A percentile compares a stretch with the other conserved stretches of the same genome.
Conservation (phyloP, 371 early-diverging fungal genomes). For the Apophysomyces ossiformis region DNA sequence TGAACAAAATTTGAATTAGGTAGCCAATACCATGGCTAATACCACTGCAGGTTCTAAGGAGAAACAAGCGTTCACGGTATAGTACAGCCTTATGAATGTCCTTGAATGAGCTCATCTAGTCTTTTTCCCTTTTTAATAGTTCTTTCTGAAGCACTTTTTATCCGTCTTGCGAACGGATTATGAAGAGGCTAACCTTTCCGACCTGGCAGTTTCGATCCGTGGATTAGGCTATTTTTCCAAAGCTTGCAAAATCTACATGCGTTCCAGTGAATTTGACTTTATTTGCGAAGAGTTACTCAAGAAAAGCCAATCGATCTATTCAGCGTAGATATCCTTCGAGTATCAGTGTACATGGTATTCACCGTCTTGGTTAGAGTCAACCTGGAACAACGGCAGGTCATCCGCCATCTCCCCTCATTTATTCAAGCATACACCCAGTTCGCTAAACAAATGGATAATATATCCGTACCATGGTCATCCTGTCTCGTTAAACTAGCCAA, state of each 20-base stretch:
- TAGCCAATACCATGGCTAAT: constrained; percentile 15
- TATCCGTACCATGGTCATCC: constrained; percentile 50
- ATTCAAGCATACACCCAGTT: constrained; percentile 68
- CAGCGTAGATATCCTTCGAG: constrained; percentile 46
- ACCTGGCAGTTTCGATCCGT: constrained; percentile 65
- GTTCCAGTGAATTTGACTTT: constrained; percentile 43
- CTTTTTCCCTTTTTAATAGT: constrained; percentile 32
- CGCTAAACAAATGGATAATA: constrained; percentile 46
- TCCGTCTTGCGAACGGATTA: constrained; percentile 40
- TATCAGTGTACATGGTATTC: background rate
- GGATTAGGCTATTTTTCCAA: constrained; percentile 75
- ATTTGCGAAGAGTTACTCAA: constrained; percentile 56
- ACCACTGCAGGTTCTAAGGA: constrained; percentile 24
- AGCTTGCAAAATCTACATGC: constrained; percentile 56
- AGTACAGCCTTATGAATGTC: too few species aligned
- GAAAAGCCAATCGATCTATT: constrained; percentile 61
- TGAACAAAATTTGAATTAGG: background rate
- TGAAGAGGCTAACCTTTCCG: constrained; percentile 48
- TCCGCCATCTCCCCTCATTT: constrained; percentile 64
- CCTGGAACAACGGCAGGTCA: constrained; percentile 33
- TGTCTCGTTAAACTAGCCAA: constrained; percentile 57
- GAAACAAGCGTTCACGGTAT: constrained; percentile 28
- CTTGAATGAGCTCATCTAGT: too few species aligned
- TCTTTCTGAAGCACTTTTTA: constrained; percentile 56
- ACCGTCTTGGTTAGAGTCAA: constrained; percentile 32